phyloP scores from a whole-genome alignment of 129 eudicot genomes.

The Arctium minus region DNA sequence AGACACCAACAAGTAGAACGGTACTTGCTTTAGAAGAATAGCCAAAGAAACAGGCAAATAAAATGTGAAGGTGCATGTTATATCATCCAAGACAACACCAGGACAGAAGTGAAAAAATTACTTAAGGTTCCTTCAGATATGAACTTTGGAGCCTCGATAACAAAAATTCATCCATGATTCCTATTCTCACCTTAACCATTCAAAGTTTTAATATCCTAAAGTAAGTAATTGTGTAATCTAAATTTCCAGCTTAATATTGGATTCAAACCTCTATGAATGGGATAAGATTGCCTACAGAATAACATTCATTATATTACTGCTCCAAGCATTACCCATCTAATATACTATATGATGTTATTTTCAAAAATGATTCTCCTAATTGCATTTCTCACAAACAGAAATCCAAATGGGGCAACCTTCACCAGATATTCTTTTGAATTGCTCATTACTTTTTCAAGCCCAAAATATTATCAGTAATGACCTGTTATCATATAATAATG shows the following conservation, averaged over 20 bases:
- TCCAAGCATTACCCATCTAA: too few species aligned
- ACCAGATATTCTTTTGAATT: background rate
- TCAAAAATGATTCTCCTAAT: background rate
- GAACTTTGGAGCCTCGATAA: background rate
- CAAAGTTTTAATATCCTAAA: background rate
- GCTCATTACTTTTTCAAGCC: background rate
- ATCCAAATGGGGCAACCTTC: background rate
- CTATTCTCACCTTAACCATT: too few species aligned
- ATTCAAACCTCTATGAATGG: background rate
- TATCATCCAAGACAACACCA: background rate
- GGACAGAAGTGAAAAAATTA: background rate
- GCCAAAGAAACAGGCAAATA: too few species aligned
- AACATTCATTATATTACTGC: too few species aligned
- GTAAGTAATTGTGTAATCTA: background rate
- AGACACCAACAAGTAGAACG: background rate
- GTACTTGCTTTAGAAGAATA: background rate
- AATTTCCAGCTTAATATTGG: background rate
- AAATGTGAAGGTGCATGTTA: background rate
- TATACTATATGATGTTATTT: background rate
- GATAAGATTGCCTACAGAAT: background rate
- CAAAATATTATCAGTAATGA: background rate
- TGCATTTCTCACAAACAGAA: background rate
- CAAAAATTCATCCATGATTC: background rate
- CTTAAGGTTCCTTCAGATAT: too few species aligned
- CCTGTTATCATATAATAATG: background rate